These are phyloP conservation scores for Sporisorium graminicola DNA, from an alignment of 1,284 basidiomycete genomes.

Conservation along the genomic window DNA sequence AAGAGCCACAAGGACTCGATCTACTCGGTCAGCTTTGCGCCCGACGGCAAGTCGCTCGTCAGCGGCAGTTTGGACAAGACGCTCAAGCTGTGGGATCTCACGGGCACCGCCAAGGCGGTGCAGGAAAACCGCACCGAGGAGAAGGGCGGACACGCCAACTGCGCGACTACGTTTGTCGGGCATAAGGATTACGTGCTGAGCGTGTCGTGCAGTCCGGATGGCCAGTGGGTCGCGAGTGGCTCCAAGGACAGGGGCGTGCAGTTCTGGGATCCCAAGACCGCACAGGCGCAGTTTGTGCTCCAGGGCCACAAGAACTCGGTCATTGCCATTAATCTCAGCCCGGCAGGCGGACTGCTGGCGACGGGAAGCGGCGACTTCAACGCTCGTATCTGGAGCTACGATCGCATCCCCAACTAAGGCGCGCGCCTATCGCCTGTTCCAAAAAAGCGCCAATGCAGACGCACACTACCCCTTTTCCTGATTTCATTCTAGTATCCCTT, in stretches of 20 bases:
- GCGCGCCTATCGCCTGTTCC: too few relatives aligned
- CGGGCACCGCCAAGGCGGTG: slow-evolving; percentile 71
- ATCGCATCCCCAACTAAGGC: slow-evolving; percentile 51
- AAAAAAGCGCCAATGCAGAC: neutral
- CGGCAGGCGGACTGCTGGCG: slow-evolving; percentile 80
- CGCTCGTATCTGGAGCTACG: slow-evolving; percentile 67
- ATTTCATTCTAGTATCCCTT: too few relatives aligned
- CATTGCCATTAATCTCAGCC: slow-evolving; percentile 85
- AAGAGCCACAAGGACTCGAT: slow-evolving; percentile 86
- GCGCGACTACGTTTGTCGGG: slow-evolving; percentile 83
- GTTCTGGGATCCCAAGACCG: slow-evolving; percentile 81
- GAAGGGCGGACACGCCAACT: slow-evolving; percentile 72
- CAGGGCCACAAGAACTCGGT: slow-evolving; percentile 93
- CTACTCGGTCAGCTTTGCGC: slow-evolving; percentile 86
- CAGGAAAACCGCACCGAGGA: slow-evolving; percentile 59
- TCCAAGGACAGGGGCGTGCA: slow-evolving; percentile 87
- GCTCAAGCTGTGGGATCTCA: slow-evolving; percentile 87
- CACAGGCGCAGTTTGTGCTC: slow-evolving; percentile 83
- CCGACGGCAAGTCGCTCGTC: slow-evolving; percentile 82
- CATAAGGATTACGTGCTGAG: slow-evolving; percentile 89
- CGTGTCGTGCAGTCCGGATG: slow-evolving; percentile 85
- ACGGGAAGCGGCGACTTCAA: slow-evolving; percentile 88
- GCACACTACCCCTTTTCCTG: too few relatives aligned
- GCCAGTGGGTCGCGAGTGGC: slow-evolving; percentile 87
- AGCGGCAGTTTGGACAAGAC: slow-evolving; percentile 88